Conservation (phyloP, 208 protist species). For the Leishmania aethiopica region DNA sequence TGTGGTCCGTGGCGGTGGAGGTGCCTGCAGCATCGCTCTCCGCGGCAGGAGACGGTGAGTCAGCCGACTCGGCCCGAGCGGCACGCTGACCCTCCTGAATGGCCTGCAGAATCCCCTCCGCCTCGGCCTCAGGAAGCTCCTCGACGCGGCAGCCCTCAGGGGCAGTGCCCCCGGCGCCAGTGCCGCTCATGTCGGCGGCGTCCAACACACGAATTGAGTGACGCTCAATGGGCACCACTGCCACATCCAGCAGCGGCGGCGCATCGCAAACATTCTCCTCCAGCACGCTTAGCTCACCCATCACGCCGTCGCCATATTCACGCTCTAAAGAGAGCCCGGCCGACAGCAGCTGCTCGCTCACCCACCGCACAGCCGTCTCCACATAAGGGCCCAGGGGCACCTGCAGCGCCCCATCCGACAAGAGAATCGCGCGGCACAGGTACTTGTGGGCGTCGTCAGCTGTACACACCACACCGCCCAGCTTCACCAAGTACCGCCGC, state of each 20-base stretch:
- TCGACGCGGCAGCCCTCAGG: constrained; percentile 1
- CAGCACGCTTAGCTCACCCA: constrained; percentile 26
- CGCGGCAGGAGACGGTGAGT: neutral
- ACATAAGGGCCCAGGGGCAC: constrained; percentile 42
- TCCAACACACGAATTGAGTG: constrained; percentile 26
- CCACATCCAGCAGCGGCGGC: constrained; percentile 18
- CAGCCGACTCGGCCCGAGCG: neutral
- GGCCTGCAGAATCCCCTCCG: constrained; percentile 17
- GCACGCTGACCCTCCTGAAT: constrained; percentile 17
- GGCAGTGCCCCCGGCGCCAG: neutral
- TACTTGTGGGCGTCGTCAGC: constrained; percentile 53
- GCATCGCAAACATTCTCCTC: constrained; percentile 15
- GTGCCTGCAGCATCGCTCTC: constrained; percentile 4
- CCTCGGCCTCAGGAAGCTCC: constrained; percentile 25
- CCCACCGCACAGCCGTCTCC: constrained; percentile 34
- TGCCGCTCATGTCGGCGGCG: neutral
- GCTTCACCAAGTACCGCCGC: constrained; percentile 39
- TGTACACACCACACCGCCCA: constrained; percentile 39
- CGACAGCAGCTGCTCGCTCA: constrained; percentile 54
- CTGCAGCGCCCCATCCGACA: constrained; percentile 38
- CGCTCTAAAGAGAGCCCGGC: constrained; percentile 42
- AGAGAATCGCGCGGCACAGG: constrained; percentile 40
- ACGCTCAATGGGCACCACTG: constrained; percentile 13
- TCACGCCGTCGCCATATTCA: constrained; percentile 25
- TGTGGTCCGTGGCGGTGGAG: neutral